Evolutionary conservation across 768 basidiomycete genomes (phyloP), one percentile per base, ranked within the genome.

Genomic region (Phlegmacium glaucopus): DNA sequence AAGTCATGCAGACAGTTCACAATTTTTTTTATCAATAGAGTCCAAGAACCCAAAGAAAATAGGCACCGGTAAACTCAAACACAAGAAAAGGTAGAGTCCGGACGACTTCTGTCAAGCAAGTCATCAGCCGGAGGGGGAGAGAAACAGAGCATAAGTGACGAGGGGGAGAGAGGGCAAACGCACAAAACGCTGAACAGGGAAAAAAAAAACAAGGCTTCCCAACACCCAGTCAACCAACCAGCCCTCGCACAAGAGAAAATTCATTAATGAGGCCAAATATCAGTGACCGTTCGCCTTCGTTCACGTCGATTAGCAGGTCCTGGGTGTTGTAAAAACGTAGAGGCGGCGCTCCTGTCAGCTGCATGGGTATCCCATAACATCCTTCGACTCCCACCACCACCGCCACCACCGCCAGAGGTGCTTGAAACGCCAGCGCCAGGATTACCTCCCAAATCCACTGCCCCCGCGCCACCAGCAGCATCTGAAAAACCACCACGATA

Each of bases 211-310:
- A n/a, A n/a, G n/a, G n/a, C n/a, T n/a, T n/a, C 22, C 50, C 44
- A 47, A 37, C 9, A 44, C 35, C 43, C 35, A 43, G 41, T 12
- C 32, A 22, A 54, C 44, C 22, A 22, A 22, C 22, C 22, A 22
- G 22, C 22, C 5, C 5, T 5, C 22, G 3, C 22, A 22, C 22
- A 22, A 3, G 22, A 22, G 22, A 42, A 27, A 9, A 32, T 46
- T 54, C 51, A 59, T 16, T 60, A 52, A 39, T 47, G 50, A 10
- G 69, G 69, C 71, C 71, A 74, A 56, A 76, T 70, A 52, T 77
- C 75, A 25, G 72, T 73, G 28, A 77, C 70, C 1, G 71, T 74
- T 57, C 71, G 63, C 57, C 74, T 62, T 49, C 72, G 61, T 54
- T 74, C 71, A 55, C 65, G 65, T 50, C 49, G 52, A 13, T 47